A percentile compares a stretch with the other conserved stretches of the same genome.
phyloP scores from a whole-genome alignment of 2,329 filamentous ascomycete genomes.

The Zarea fungicola region DNA sequence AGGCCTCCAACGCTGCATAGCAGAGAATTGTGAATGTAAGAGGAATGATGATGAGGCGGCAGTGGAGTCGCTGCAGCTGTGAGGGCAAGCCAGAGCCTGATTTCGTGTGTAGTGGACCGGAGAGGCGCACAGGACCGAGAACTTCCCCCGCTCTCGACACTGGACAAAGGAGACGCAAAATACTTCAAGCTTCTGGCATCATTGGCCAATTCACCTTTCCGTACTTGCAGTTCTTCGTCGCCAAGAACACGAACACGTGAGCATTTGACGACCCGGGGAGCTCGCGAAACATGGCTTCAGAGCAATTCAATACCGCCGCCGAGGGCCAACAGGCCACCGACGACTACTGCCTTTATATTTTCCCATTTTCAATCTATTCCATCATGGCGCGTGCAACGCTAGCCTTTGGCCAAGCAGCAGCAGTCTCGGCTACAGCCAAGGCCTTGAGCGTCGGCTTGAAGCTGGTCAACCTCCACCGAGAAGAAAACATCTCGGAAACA shows the following conservation, averaged over 20 bases:
- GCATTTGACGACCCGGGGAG: neutral
- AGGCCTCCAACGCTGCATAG: neutral
- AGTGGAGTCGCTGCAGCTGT: neutral
- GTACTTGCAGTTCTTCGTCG: neutral
- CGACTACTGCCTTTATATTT: neutral
- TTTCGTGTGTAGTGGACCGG: neutral
- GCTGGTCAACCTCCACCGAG: constrained; percentile 4
- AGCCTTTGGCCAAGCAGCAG: neutral
- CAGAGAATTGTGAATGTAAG: neutral
- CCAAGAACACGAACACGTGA: neutral
- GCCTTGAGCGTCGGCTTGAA: neutral
- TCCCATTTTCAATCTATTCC: constrained; percentile 5
- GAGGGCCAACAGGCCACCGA: neutral
- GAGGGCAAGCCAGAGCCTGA: neutral
- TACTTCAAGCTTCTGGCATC: neutral
- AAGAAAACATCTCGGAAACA: constrained; percentile 1
- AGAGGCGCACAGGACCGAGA: neutral
- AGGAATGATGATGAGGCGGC: neutral
- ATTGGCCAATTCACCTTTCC: neutral
- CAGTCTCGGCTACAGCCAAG: neutral
- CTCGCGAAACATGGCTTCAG: neutral
- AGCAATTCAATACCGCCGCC: neutral
- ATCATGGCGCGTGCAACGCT: constrained; percentile 1
- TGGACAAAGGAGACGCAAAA: neutral
- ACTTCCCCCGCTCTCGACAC: neutral